A percentile compares a stretch with the other conserved stretches of the same genome.
These are phyloP conservation scores for Stachybotrys elegans DNA, from an alignment of 2,329 filamentous ascomycete species.

Conservation along the genomic window DNA sequence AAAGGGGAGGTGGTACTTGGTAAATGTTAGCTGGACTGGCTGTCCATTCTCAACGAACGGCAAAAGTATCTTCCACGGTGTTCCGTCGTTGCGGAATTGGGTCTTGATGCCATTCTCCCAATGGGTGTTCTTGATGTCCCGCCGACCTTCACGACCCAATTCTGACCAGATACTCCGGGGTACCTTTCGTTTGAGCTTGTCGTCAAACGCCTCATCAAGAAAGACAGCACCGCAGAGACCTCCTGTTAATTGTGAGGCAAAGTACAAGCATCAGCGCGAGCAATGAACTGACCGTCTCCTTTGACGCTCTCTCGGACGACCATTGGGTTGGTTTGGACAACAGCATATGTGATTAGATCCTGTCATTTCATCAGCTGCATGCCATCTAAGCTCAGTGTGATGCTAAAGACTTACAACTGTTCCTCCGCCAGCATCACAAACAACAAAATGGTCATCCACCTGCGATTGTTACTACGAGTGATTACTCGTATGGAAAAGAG, in stretches of 20 bases:
- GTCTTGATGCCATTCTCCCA: conserved; percentile 26
- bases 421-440: conserved; percentile 32
- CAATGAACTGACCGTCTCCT: conserved; percentile 25
- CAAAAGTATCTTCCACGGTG: not conserved
- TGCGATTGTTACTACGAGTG: not conserved
- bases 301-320: conserved; percentile 28
- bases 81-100: conserved; percentile 7
- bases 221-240: conserved; percentile 34
- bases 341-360: conserved; percentile 36
- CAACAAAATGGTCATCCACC: conserved; percentile 17
- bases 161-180: not conserved
- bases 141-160: not conserved
- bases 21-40: not conserved
- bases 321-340: conserved; percentile 17
- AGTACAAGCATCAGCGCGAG: not conserved
- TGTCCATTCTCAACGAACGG: not conserved
- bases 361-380: conserved; percentile 8
- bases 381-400: conserved; percentile 1
- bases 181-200: conserved; percentile 20
- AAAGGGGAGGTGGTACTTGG: not conserved
- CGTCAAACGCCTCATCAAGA: conserved; percentile 31
- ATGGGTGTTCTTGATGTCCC: conserved; percentile 14
- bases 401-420: conserved; percentile 21
- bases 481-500: not conserved
- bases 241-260: conserved; percentile 18